These are phyloP conservation scores for Botrytis sinoallii DNA, from an alignment of 2,329 filamentous ascomycete genomes.

Conservation along the genomic window DNA sequence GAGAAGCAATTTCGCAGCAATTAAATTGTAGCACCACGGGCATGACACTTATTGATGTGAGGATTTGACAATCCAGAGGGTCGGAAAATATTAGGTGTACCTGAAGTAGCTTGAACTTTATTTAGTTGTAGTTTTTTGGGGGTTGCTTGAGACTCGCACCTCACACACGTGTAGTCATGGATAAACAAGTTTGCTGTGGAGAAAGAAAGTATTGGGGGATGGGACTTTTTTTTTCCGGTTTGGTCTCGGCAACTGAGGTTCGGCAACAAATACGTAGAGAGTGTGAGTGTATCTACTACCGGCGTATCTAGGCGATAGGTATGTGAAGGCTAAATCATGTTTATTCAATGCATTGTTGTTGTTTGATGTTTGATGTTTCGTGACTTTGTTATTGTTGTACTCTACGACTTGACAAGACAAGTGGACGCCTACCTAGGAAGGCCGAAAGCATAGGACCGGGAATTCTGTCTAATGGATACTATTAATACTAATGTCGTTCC, in stretches of 20 bases:
- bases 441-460: background rate
- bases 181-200: conserved; percentile 10
- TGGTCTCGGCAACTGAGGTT: conserved; percentile 1
- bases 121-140: conserved; percentile 1
- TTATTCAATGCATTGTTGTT: background rate
- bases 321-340: background rate
- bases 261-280: background rate
- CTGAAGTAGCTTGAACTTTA: conserved; percentile 12
- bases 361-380: background rate
- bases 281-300: background rate
- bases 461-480: background rate
- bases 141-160: background rate
- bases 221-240: background rate
- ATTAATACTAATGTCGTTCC: background rate
- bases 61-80: background rate
- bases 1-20: conserved; percentile 12
- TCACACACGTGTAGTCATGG: conserved; percentile 8
- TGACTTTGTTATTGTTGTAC: background rate
- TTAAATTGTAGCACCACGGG: conserved; percentile 12
- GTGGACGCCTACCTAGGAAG: background rate
- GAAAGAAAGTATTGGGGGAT: conserved; percentile 6
- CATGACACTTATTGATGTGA: conserved; percentile 17
- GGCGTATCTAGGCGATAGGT: background rate
- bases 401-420: background rate
- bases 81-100: background rate